phyloP scores from a whole-genome alignment of 768 basidiomycete species.

The Xerocomus brunneocitrinus region DNA sequence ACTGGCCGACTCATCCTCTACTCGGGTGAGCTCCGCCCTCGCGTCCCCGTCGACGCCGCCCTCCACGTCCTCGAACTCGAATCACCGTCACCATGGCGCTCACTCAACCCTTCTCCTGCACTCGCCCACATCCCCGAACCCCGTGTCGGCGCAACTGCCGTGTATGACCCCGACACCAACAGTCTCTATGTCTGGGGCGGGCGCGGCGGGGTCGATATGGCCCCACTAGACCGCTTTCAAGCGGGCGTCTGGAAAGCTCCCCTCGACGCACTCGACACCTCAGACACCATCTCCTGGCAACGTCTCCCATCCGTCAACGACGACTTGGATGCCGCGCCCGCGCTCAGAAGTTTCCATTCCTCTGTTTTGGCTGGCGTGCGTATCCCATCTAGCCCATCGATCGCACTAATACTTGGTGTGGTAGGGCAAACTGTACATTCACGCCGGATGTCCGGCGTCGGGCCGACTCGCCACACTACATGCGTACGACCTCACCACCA shows the following conservation, averaged over 20 bases:
- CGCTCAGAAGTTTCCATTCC: slow-evolving; percentile 35
- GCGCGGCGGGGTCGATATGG: slow-evolving; percentile 38
- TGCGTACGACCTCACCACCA: slow-evolving; percentile 26
- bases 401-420: not conserved
- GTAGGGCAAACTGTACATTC: slow-evolving; percentile 34
- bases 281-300: slow-evolving; percentile 26
- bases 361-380: slow-evolving; percentile 28
- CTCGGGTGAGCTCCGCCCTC: slow-evolving; percentile 41
- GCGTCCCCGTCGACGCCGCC: slow-evolving; percentile 37
- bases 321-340: slow-evolving; percentile 27
- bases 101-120: slow-evolving; percentile 19
- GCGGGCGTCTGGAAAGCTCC: slow-evolving; percentile 29
- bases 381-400: not conserved
- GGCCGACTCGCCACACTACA: slow-evolving; percentile 36
- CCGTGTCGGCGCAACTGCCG: slow-evolving; percentile 22
- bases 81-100: slow-evolving; percentile 10
- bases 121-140: slow-evolving; percentile 12
- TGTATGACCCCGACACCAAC: slow-evolving; percentile 14
- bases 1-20: slow-evolving; percentile 34
- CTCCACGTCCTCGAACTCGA: slow-evolving; percentile 26
- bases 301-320: slow-evolving; percentile 23
- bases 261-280: slow-evolving; percentile 5
- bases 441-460: slow-evolving; percentile 37
- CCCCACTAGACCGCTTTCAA: slow-evolving; percentile 29
- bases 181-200: slow-evolving; percentile 43